Evolutionary conservation across 1,284 basidiomycete genomes (phyloP), one percentile per base, ranked within the genome.

Genomic region (Kwoniella shivajii): DNA sequence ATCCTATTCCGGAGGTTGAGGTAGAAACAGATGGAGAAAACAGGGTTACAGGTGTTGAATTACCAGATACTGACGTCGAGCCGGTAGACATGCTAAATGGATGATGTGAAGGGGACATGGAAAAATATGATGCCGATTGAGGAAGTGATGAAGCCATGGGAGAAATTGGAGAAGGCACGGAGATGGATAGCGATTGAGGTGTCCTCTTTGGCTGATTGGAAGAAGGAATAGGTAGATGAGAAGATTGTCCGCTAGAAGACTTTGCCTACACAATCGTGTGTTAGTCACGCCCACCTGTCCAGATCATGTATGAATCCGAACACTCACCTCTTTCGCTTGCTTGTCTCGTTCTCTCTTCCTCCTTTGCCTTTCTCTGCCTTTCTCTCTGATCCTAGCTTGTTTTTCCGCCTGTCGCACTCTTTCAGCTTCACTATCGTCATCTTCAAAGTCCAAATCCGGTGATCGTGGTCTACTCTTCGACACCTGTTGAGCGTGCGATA

Each of bases 101-200:
- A 10, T 37, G 16, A 16, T 49, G 49, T 18, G 46, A 45, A 39
- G 64, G 59, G 5, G 61, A 66, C 16, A 64, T 38, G 13, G 60
- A 57, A 27, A 62, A 61, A 30, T 62, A 59, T 2, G 56, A 57
- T 31, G 49, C 46, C 6, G 56, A 58, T 34, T 49, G 39, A 9
- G 67, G 64, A 16, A 68, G 34, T 6, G 63, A 46, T 9, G 68
- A 64, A 37, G 60, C 63, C 4, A 61, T 53, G 4, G 68, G 61
- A 14, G 65, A 67, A 1, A 60, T 38, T 13, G 66, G 62, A 3
- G 66, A 68, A 7, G 66, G 66, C 4, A 63, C 59, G 20, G 66
- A 66, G 38, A 59, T 61, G 26, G 55, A 50, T 3, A 63, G 55
- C 16, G 30, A n/a, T 29, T 47, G 50, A 22, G 50, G 34, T 45